Evolutionary conservation across 257 asterid species (phyloP).

Genomic region (Solanum piurae): DNA sequence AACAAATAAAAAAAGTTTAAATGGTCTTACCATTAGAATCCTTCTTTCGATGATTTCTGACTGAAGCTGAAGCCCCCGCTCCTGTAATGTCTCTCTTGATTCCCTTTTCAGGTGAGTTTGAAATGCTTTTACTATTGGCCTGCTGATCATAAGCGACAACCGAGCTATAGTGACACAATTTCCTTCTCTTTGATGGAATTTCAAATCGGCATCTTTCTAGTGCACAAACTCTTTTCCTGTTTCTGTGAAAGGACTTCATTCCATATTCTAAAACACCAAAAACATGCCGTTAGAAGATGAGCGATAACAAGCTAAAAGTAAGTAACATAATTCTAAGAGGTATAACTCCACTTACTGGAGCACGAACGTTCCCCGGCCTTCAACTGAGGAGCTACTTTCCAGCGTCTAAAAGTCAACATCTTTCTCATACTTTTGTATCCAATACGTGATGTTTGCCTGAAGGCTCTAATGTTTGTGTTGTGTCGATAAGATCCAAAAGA

Average conservation of each 20-base stretch:
- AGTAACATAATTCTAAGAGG: background rate
- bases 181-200: conserved; percentile 65
- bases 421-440: conserved; percentile 62
- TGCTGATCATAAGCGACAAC: conserved; percentile 44
- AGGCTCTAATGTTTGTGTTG: conserved; percentile 59
- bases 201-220: conserved; percentile 40
- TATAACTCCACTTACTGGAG: conserved; percentile 40
- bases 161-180: conserved; percentile 35
- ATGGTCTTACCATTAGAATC: conserved; percentile 45
- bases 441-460: conserved; percentile 42
- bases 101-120: conserved; percentile 48
- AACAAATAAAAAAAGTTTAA: background rate
- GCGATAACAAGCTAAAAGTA: background rate
- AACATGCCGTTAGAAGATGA: background rate
- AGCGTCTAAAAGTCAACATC: conserved; percentile 59
- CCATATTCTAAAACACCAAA: conserved; percentile 43
- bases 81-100: conserved; percentile 35
- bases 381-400: conserved; percentile 61
- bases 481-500: conserved; percentile 58
- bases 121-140: conserved; percentile 53
- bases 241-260: conserved; percentile 46
- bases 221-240: conserved; percentile 45
- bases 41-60: conserved; percentile 34
- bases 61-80: conserved; percentile 23
- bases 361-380: conserved; percentile 44